Conservation (phyloP, 2,329 filamentous ascomycete genomes). For the Magnaporthiopsis rhizophila region DNA sequence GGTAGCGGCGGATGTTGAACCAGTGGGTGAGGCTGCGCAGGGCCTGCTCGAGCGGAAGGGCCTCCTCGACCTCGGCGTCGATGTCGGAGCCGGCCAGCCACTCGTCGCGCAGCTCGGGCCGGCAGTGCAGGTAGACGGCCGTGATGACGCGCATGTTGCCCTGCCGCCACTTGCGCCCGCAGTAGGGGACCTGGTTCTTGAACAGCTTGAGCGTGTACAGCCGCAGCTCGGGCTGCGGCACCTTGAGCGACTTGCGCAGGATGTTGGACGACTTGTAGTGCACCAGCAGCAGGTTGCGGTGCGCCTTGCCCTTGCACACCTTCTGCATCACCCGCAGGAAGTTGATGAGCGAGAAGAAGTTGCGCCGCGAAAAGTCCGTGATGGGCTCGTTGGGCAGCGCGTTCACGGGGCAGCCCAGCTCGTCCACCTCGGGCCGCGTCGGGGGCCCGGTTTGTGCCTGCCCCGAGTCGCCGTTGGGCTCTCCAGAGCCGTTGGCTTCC, state of each 20-base stretch:
- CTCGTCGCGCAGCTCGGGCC: constrained; percentile 87
- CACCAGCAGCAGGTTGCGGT: constrained; percentile 87
- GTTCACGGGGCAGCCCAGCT: constrained; percentile 72
- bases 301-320: constrained; percentile 90
- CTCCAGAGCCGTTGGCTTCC: not conserved
- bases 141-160: constrained; percentile 98
- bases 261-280: constrained; percentile 94
- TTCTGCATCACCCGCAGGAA: constrained; percentile 96
- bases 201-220: constrained; percentile 96
- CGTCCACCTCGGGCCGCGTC: constrained; percentile 62
- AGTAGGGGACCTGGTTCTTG: constrained; percentile 98
- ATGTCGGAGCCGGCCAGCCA: constrained; percentile 89
- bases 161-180: constrained; percentile 95
- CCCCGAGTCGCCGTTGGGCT: constrained; percentile 2
- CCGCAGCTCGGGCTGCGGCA: constrained; percentile 78
- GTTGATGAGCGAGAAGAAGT: constrained; percentile 93
- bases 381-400: constrained; percentile 68
- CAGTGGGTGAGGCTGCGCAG: constrained; percentile 85
- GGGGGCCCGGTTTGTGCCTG: constrained; percentile 13
- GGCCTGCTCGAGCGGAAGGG: constrained; percentile 84
- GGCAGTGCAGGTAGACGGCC: constrained; percentile 87
- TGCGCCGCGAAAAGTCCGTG: constrained; percentile 84
- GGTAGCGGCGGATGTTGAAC: constrained; percentile 80
- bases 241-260: constrained; percentile 81
- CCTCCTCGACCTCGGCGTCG: constrained; percentile 89